phyloP scores from a whole-genome alignment of 23 red algal species.

The Rhodosorus marinus region DNA sequence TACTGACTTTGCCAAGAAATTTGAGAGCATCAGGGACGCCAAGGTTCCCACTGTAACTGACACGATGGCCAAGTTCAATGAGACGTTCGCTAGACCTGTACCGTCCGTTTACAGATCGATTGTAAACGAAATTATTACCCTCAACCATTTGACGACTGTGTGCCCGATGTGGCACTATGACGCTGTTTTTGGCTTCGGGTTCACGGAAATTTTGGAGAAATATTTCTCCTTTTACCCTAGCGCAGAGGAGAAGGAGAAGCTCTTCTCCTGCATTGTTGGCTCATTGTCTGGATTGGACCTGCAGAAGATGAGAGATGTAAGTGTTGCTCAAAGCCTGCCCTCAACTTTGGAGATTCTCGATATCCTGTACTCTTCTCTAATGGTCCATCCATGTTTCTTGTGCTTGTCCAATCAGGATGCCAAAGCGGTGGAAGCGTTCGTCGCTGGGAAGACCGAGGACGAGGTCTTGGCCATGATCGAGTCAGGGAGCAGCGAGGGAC shows the following conservation, averaged over 20 bases:
- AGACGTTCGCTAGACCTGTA: constrained; percentile 32
- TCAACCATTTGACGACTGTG: constrained; percentile 38
- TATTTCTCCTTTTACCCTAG: constrained; percentile 52
- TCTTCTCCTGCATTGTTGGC: constrained; percentile 20
- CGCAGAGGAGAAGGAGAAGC: constrained; percentile 14
- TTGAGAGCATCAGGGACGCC: not conserved
- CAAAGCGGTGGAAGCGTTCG: constrained; percentile 13
- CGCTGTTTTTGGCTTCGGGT: constrained; percentile 60
- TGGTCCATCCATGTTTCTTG: too few species aligned
- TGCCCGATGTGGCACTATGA: constrained; percentile 57
- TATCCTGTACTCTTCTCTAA: too few species aligned
- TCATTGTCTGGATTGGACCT: too few species aligned
- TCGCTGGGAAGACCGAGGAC: constrained; percentile 32
- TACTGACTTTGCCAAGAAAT: not conserved
- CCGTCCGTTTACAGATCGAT: constrained; percentile 51
- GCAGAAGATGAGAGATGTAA: too few species aligned
- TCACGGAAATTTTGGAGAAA: constrained; percentile 26
- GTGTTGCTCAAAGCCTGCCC: too few species aligned
- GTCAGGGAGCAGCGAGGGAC: constrained; percentile 8
- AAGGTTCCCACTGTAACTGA: constrained; percentile 22
- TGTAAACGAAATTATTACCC: constrained; percentile 50
- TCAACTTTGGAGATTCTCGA: too few species aligned
- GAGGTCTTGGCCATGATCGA: constrained; percentile 27
- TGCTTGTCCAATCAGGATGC: too few species aligned
- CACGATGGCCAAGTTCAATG: constrained; percentile 37